Conservation (phyloP, 345 rosid species). For the Rhodomyrtus tomentosa region DNA sequence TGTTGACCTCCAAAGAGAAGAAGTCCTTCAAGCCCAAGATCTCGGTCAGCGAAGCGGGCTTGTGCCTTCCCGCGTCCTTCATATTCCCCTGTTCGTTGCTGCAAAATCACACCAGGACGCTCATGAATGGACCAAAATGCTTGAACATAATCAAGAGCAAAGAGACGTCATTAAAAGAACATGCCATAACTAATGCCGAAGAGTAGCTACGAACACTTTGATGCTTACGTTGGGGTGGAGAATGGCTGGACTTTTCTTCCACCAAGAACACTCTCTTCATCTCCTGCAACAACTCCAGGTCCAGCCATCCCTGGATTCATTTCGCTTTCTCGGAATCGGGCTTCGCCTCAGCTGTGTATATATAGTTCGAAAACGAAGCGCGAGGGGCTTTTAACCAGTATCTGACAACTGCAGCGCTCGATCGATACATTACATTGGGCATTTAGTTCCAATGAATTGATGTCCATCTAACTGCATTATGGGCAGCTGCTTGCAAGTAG, state of each 20-base stretch:
- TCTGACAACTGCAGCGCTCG: too few relatives aligned
- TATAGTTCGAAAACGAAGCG: not conserved
- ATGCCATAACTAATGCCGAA: not conserved
- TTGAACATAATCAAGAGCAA: not conserved
- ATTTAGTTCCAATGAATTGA: not conserved
- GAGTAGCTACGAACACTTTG: not conserved
- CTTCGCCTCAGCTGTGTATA: not conserved
- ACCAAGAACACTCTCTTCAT: slow-evolving; percentile 1
- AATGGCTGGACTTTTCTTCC: slow-evolving; percentile 9
- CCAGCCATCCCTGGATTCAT: slow-evolving; percentile 4
- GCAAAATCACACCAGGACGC: not conserved
- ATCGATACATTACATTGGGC: not conserved
- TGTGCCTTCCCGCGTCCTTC: slow-evolving; percentile 1
- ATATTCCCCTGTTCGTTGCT: not conserved
- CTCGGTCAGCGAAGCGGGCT: not conserved
- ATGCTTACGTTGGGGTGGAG: slow-evolving; percentile 5
- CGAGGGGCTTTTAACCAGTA: not conserved
- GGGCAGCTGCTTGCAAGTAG: not conserved
- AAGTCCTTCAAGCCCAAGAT: slow-evolving; percentile 12
- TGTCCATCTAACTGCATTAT: not conserved
- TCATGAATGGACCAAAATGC: not conserved
- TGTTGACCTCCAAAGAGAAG: slow-evolving; percentile 5
- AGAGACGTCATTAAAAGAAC: not conserved
- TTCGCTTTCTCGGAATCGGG: not conserved
- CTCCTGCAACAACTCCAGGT: slow-evolving; percentile 4